Evolutionary conservation across 768 basidiomycete genomes (phyloP).

Genomic region (Suillus ampliporus): DNA sequence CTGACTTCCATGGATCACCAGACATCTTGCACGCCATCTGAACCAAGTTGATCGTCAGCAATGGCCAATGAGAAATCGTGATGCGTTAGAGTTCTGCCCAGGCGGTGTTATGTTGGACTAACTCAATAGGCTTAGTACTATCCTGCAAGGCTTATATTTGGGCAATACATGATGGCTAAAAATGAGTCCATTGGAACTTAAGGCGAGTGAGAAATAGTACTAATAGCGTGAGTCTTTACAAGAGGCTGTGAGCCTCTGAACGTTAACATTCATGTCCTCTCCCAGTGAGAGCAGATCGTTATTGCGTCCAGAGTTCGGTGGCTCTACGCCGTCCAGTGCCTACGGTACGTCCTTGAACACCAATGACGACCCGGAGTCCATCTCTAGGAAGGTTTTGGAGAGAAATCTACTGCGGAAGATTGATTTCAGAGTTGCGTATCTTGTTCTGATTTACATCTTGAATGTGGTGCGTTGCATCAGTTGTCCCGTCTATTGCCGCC

Average conservation of each 20-base stretch:
- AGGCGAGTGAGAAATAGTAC: too few species aligned
- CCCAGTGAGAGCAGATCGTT: neutral
- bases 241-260: neutral
- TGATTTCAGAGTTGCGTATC: slow-evolving; percentile 46
- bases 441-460: slow-evolving; percentile 49
- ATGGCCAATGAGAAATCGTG: too few species aligned
- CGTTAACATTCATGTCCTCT: neutral
- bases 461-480: slow-evolving; percentile 43
- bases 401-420: slow-evolving; percentile 46
- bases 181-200: too few species aligned
- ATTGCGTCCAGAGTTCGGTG: neutral
- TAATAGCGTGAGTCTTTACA: too few species aligned
- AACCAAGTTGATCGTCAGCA: too few species aligned
- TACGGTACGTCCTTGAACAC: neutral
- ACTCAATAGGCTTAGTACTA: too few species aligned
- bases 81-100: too few species aligned
- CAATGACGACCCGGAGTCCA: neutral
- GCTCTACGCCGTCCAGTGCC: neutral
- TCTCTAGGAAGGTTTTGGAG: slow-evolving; percentile 40
- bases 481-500: neutral
- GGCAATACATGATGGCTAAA: too few species aligned
- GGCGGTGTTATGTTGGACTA: too few species aligned
- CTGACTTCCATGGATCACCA: too few species aligned
- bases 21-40: too few species aligned
- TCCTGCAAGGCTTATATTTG: too few species aligned